These are phyloP conservation scores for Scutellaria barbata DNA, from an alignment of 257 asterid genomes.

Conservation along the genomic window DNA sequence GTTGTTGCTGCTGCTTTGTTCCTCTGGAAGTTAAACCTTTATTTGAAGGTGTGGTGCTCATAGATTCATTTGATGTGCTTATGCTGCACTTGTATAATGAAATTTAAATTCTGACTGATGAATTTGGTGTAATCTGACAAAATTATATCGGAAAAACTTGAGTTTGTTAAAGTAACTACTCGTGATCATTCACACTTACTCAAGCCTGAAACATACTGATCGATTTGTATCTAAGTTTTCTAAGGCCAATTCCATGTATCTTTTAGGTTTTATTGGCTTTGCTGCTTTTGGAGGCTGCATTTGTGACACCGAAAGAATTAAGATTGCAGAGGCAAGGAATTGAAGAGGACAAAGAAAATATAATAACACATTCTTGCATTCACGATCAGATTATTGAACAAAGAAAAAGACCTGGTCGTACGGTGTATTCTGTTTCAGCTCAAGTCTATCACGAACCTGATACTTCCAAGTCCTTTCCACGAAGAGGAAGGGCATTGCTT, in stretches of 20 bases:
- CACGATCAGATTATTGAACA: conserved; percentile 91
- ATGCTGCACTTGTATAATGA: conserved; percentile 23
- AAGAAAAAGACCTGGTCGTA: conserved; percentile 80
- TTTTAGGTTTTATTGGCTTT: conserved; percentile 70
- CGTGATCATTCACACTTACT: background rate
- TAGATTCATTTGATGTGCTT: conserved; percentile 23
- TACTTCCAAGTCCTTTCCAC: conserved; percentile 45
- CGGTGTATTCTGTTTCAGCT: conserved; percentile 81
- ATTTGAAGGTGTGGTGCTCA: background rate
- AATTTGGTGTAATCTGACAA: conserved; percentile 11
- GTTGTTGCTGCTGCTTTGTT: background rate
- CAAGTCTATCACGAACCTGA: conserved; percentile 71
- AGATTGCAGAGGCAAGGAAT: conserved; percentile 46
- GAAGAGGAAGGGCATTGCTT: conserved; percentile 73
- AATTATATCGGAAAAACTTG: conserved; percentile 7
- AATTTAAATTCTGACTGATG: background rate
- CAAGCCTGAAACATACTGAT: background rate
- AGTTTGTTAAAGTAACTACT: background rate
- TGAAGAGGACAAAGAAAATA: conserved; percentile 48
- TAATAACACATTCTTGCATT: conserved; percentile 79
- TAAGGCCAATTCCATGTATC: conserved; percentile 26
- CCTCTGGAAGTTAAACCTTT: no score
- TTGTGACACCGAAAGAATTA: conserved; percentile 50
- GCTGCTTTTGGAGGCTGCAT: conserved; percentile 57
- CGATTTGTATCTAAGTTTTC: background rate